Conservation (phyloP, 805 yeast genomes). For the Debaryomyces prosopidis region DNA sequence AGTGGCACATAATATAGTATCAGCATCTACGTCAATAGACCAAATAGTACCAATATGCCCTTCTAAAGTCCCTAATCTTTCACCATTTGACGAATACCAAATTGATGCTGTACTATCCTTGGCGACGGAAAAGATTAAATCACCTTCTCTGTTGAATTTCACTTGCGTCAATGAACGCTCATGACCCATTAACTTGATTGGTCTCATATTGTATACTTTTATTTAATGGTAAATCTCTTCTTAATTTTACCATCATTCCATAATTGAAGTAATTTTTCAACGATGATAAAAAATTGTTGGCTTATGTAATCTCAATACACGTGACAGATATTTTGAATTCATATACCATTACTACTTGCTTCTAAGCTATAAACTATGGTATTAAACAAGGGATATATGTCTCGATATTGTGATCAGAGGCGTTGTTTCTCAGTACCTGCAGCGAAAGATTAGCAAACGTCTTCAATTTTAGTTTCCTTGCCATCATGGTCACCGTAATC, state of each 20-base stretch:
- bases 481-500: constrained; percentile 69
- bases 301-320: constrained; percentile 6
- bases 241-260: constrained; percentile 9
- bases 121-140: constrained; percentile 85
- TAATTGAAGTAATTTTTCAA: constrained; percentile 11
- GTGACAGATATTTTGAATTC: neutral
- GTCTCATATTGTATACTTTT: constrained; percentile 35
- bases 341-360: neutral
- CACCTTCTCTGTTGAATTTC: constrained; percentile 94
- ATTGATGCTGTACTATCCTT: constrained; percentile 87
- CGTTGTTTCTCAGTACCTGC: neutral
- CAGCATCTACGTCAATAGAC: constrained; percentile 83
- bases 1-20: constrained; percentile 71
- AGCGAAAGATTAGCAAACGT: constrained; percentile 52
- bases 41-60: constrained; percentile 91
- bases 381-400: neutral
- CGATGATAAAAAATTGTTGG: constrained; percentile 5
- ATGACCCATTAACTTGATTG: constrained; percentile 80
- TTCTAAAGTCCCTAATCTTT: constrained; percentile 87
- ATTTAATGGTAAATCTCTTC: neutral
- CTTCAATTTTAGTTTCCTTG: constrained; percentile 49
- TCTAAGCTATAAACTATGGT: neutral
- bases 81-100: constrained; percentile 96
- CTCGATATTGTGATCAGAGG: neutral
- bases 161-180: constrained; percentile 97